These are phyloP conservation scores for Thuidium tamariscinum DNA, from an alignment of 225 moss, liverwort and hornwort genomes.

Conservation along the genomic window DNA sequence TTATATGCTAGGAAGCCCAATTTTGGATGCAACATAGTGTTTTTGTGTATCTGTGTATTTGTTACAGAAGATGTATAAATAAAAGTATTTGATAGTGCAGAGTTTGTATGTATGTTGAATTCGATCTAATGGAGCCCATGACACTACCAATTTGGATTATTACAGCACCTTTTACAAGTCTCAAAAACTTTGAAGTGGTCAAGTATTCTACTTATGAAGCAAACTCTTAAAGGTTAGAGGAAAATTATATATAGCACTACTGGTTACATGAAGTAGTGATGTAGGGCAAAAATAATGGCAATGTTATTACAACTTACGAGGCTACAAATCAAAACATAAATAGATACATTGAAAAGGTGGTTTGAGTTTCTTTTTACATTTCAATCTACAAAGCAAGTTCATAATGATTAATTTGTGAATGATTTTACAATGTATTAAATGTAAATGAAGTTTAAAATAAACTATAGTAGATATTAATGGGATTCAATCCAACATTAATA, in stretches of 20 bases:
- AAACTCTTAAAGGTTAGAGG: accelerated
- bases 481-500: neutral
- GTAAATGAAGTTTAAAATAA: neutral
- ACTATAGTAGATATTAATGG: neutral
- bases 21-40: too few species aligned
- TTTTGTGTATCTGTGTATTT: too few species aligned
- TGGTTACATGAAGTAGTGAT: neutral
- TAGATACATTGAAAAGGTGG: neutral
- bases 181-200: neutral
- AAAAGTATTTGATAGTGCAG: too few species aligned
- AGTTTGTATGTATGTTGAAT: too few species aligned
- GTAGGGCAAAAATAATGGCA: neutral
- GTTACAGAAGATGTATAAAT: too few species aligned
- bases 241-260: accelerated
- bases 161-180: too few species aligned
- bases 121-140: too few species aligned
- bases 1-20: too few species aligned
- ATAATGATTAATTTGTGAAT: neutral
- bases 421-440: neutral
- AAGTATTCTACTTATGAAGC: neutral
- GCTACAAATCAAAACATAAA: neutral
- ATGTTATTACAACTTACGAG: neutral
- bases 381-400: too few species aligned
- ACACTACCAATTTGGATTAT: too few species aligned
- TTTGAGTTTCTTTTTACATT: neutral